Base-by-base conservation (phyloP, 2,329 filamentous ascomycete genomes). In the Xylaria sp. region DNA sequence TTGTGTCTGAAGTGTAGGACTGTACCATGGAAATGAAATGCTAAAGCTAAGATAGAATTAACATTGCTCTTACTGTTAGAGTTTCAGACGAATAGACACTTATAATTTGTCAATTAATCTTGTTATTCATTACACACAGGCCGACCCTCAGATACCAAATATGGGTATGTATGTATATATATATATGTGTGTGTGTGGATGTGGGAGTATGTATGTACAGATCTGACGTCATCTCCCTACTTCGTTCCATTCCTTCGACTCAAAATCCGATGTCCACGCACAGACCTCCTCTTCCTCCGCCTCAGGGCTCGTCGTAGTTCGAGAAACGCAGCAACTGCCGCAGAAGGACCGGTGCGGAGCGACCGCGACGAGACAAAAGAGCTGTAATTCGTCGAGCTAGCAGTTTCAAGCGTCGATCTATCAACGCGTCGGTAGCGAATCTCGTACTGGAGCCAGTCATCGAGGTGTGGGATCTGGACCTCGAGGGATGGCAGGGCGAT, bases 401-500 rank as follows among this genome's bases (percentile, higher is more conserved):
- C 69, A 12, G 49, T 57, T 15, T 65, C 72, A 17, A 84, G 67
- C 15, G 83, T 69, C 0, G 70, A 70, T 7, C 71, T 69, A 61
- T 86, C 84, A 0, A 84, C 77, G 63, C 80, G 81, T 61, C 79
- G 81, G 64, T 85, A 87, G 54, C 82, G 74, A 2, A 81, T 73
- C 64, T 85, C 79, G 57, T 79, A 86, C 52, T 76, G 70, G 7
- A 86, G 69, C 82, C 81, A 84, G 28, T 80, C 68, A 45, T 82
- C 78, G 21, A 84, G 62, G 0, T 79, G 78, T 0, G 83, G 82
- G 7, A 84, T 62, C 1, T 78, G 72, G 4, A 86, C 71, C 0
- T 79, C 81, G 45, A 88, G 71, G 21, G 83, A 84, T 2, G 85
- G 84, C 61, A 87, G 75, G 23, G 82, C 84, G 12, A 88, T 65